Evolutionary conservation across 2,329 filamentous ascomycete species (phyloP).

Genomic region (Zasmidium citrigriseum): DNA sequence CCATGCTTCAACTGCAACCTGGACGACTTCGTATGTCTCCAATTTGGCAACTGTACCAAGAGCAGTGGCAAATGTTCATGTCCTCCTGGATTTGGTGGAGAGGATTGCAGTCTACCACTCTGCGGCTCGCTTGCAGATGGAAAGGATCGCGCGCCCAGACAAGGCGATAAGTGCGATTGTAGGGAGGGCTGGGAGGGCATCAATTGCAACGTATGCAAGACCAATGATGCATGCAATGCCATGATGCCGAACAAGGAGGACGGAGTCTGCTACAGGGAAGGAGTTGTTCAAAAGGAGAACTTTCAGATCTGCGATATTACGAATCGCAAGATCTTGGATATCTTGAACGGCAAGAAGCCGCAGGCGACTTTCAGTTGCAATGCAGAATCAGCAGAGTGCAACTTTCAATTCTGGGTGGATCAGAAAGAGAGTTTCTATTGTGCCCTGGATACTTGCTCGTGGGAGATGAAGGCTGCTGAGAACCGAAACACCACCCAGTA

Average conservation of each 20-base stretch:
- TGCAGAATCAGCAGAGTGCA: slow-evolving; percentile 72
- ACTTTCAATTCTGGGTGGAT: slow-evolving; percentile 99
- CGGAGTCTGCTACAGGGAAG: slow-evolving; percentile 89
- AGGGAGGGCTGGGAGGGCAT: slow-evolving; percentile 94
- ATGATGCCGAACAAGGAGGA: slow-evolving; percentile 74
- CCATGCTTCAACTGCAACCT: slow-evolving; percentile 98
- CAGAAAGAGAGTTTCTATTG: slow-evolving; percentile 96
- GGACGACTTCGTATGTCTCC: slow-evolving; percentile 85
- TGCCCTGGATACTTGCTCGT: slow-evolving; percentile 77
- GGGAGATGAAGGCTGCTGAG: slow-evolving; percentile 67
- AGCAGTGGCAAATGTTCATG: slow-evolving; percentile 92
- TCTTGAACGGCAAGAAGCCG: slow-evolving; percentile 80
- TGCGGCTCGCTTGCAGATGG: slow-evolving; percentile 87
- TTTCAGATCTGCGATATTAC: slow-evolving; percentile 98
- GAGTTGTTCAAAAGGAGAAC: slow-evolving; percentile 88
- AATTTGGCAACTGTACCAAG: slow-evolving; percentile 85
- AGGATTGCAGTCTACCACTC: slow-evolving; percentile 87
- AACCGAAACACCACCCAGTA: slow-evolving; percentile 81
- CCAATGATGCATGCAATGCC: slow-evolving; percentile 79
- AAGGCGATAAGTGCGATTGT: slow-evolving; percentile 74
- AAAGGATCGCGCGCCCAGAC: slow-evolving; percentile 72
- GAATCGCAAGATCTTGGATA: slow-evolving; percentile 87
- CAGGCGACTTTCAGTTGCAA: slow-evolving; percentile 95
- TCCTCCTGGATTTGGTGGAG: slow-evolving; percentile 87
- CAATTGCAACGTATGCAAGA: slow-evolving; percentile 93